These are phyloP conservation scores for Pseudogymnoascus sp. DNA, from an alignment of 2,329 filamentous ascomycete species.

Conservation along the genomic window DNA sequence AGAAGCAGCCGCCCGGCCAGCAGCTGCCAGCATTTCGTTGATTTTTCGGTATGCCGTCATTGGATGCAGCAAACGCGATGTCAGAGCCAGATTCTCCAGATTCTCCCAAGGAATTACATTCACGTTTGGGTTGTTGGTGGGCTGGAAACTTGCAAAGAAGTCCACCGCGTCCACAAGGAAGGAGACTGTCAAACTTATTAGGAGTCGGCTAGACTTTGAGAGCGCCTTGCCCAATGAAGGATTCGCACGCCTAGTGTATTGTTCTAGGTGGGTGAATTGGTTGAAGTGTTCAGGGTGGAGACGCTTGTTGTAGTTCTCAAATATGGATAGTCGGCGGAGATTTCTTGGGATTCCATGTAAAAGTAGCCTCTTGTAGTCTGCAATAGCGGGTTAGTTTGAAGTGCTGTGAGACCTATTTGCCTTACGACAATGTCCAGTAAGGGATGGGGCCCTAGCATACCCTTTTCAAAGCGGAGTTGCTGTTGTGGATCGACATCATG, in stretches of 20 bases:
- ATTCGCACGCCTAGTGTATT: background rate
- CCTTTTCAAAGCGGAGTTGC: constrained; percentile 15
- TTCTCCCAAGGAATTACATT: constrained; percentile 17
- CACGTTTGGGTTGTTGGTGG: background rate
- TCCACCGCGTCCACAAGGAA: constrained; percentile 19
- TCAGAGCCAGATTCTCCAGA: constrained; percentile 17
- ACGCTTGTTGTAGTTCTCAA: constrained; percentile 14
- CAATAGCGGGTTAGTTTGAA: constrained; percentile 12
- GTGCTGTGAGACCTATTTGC: background rate
- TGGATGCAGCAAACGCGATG: constrained; percentile 15
- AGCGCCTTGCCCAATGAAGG: constrained; percentile 13
- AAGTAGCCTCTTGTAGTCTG: constrained; percentile 23
- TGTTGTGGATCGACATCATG: constrained; percentile 16
- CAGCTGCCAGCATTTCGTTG: constrained; percentile 12
- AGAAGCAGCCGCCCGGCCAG: constrained; percentile 11
- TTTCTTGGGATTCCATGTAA: constrained; percentile 13
- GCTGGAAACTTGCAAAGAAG: constrained; percentile 14
- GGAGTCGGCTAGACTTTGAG: constrained; percentile 16
- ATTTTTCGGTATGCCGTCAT: constrained; percentile 3
- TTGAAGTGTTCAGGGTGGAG: constrained; percentile 9
- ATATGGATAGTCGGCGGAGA: constrained; percentile 13
- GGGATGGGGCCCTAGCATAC: constrained; percentile 13
- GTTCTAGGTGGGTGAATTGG: background rate
- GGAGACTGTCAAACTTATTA: constrained; percentile 18
- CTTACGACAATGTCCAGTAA: constrained; percentile 5